Percentiles rank a stretch among this genome's conserved stretches.
phyloP scores from a whole-genome alignment of 106 monocot species.

The Dendrobium catenatum region DNA sequence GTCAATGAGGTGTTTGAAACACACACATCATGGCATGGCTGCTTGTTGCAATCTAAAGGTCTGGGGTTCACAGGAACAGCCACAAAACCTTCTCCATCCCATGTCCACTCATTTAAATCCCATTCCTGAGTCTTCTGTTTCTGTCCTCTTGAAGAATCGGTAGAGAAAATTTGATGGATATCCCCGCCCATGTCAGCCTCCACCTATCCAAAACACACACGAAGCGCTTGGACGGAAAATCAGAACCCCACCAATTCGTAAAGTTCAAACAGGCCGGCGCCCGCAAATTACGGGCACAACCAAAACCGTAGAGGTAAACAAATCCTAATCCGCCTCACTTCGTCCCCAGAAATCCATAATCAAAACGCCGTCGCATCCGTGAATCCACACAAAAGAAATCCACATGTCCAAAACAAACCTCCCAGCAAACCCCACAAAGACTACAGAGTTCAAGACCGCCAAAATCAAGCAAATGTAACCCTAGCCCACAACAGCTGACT shows the following conservation, averaged over 20 bases:
- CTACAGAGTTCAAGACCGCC: background rate
- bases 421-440: background rate
- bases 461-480: background rate
- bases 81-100: constrained; percentile 46
- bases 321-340: constrained; percentile 24
- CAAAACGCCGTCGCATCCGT: constrained; percentile 23
- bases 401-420: constrained; percentile 22
- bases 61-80: constrained; percentile 28
- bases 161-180: constrained; percentile 9
- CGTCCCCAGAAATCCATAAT: constrained; percentile 43
- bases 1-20: constrained; percentile 17
- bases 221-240: background rate
- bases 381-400: constrained; percentile 30
- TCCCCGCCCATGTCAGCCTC: constrained; percentile 29
- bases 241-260: background rate
- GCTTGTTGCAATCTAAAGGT: constrained; percentile 31
- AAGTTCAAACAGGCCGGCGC: background rate
- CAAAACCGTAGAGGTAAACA: background rate
- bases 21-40: constrained; percentile 12
- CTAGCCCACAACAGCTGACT: background rate
- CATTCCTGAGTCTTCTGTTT: constrained; percentile 38
- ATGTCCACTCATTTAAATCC: constrained; percentile 60
- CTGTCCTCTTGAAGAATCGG: constrained; percentile 16
- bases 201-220: constrained; percentile 14
- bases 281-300: background rate